Evolutionary conservation across 2,329 filamentous ascomycete species (phyloP).

Genomic region (Aspergillus sp.): DNA sequence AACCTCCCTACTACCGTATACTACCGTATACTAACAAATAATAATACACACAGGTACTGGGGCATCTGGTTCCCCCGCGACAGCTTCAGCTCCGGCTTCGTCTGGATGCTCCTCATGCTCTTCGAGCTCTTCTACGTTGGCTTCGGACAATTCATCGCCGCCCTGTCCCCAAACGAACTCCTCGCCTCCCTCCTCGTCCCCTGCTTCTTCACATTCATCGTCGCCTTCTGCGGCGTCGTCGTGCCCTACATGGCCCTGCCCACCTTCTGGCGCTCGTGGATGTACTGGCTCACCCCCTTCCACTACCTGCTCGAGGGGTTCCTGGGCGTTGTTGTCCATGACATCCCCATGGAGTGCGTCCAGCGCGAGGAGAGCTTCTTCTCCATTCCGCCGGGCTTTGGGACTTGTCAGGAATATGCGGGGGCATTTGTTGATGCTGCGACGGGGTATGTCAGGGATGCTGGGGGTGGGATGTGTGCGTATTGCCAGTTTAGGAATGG

Average conservation of each 20-base stretch:
- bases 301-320: slow-evolving; percentile 66
- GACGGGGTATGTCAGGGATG: slow-evolving; percentile 62
- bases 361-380: slow-evolving; percentile 62
- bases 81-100: slow-evolving; percentile 61
- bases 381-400: slow-evolving; percentile 56
- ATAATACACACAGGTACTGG: slow-evolving; percentile 57
- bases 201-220: slow-evolving; percentile 67
- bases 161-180: slow-evolving; percentile 65
- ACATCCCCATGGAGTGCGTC: slow-evolving; percentile 57
- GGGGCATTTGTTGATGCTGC: slow-evolving; percentile 52
- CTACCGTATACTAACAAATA: too few species aligned
- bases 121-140: slow-evolving; percentile 67
- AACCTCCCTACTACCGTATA: too few species aligned
- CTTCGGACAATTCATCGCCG: slow-evolving; percentile 67
- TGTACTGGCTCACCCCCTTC: slow-evolving; percentile 69
- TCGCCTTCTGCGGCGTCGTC: slow-evolving; percentile 73
- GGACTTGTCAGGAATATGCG: slow-evolving; percentile 59
- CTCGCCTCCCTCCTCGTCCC: slow-evolving; percentile 67
- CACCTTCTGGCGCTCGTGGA: slow-evolving; percentile 65
- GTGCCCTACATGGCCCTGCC: slow-evolving; percentile 66
- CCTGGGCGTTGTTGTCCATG: slow-evolving; percentile 56
- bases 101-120: slow-evolving; percentile 64
- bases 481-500: slow-evolving; percentile 65
- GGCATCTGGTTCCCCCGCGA: slow-evolving; percentile 54
- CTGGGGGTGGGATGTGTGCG: slow-evolving; percentile 58